These are phyloP conservation scores for Phytophthora hibernalis DNA, from an alignment of 352 stramenopile species.

Conservation along the genomic window DNA sequence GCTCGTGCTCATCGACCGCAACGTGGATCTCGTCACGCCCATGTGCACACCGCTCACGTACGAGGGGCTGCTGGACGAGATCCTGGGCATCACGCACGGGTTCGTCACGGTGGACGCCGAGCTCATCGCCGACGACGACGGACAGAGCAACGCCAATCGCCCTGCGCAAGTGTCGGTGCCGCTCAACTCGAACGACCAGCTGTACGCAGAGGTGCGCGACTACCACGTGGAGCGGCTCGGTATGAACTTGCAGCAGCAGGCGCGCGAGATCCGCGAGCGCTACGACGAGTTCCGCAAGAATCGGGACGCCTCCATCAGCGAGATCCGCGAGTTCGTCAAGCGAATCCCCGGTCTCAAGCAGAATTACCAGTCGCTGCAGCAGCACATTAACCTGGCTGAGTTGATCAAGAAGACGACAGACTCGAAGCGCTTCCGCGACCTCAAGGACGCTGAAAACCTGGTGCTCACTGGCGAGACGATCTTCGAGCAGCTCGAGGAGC, in stretches of 20 bases:
- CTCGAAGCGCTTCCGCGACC: conserved; percentile 92
- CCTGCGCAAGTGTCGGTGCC: conserved; percentile 91
- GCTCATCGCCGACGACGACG: conserved; percentile 78
- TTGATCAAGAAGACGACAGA: conserved; percentile 96
- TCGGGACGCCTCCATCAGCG: conserved; percentile 95
- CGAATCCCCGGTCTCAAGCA: conserved; percentile 95
- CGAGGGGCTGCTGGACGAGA: conserved; percentile 96
- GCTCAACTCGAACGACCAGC: conserved; percentile 95
- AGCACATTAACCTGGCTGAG: conserved; percentile 98
- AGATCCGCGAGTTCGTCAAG: conserved; percentile 99
- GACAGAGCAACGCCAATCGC: conserved; percentile 35
- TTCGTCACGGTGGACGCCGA: conserved; percentile 84
- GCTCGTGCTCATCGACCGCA: conserved; percentile 95
- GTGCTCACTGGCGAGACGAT: conserved; percentile 97
- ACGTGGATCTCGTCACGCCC: conserved; percentile 95
- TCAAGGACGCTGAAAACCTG: conserved; percentile 95
- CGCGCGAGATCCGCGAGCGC: conserved; percentile 93
- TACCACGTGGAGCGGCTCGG: conserved; percentile 97
- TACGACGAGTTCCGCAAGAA: conserved; percentile 96
- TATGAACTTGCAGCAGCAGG: conserved; percentile 96
- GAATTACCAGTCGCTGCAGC: conserved; percentile 95
- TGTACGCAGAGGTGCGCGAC: conserved; percentile 96
- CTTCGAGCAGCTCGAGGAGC: conserved; percentile 96
- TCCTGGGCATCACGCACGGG: conserved; percentile 95
- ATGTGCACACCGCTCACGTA: conserved; percentile 97